Conservation (phyloP, 2,329 filamentous ascomycete genomes). For the Metarhizium anisopliae region DNA sequence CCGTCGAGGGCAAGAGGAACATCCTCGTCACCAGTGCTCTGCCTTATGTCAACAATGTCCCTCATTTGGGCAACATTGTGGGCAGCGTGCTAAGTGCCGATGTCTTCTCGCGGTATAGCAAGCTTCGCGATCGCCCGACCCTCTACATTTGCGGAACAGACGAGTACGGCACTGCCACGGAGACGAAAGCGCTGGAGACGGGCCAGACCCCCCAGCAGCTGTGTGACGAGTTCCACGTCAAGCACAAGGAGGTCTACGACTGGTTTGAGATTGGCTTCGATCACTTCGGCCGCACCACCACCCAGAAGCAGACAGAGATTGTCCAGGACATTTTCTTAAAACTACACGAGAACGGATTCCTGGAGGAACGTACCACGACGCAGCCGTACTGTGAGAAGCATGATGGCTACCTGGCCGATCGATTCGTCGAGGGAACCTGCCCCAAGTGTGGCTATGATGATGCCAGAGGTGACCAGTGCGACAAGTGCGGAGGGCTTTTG, state of each 20-base stretch:
- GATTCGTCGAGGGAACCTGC: constrained; percentile 75
- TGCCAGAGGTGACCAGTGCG: constrained; percentile 66
- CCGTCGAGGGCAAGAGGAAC: constrained; percentile 69
- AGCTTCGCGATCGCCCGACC: constrained; percentile 68
- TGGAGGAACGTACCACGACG: constrained; percentile 77
- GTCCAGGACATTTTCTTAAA: constrained; percentile 84
- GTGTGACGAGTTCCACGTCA: constrained; percentile 85
- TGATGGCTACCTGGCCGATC: constrained; percentile 70
- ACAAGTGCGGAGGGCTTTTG: constrained; percentile 63
- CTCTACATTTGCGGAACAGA: constrained; percentile 77
- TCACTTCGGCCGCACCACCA: constrained; percentile 89
- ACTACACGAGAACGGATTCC: constrained; percentile 79
- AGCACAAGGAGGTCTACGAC: constrained; percentile 85
- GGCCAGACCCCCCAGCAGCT: constrained; percentile 73
- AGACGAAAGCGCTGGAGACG: constrained; percentile 90
- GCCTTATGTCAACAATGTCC: constrained; percentile 67
- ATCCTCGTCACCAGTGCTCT: constrained; percentile 87
- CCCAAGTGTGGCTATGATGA: constrained; percentile 64
- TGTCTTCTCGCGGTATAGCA: constrained; percentile 74
- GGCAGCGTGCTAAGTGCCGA: constrained; percentile 84
- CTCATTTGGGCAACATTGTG: constrained; percentile 83
- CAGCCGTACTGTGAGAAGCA: constrained; percentile 87
- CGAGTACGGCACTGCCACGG: constrained; percentile 92
- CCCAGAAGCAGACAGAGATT: constrained; percentile 80
- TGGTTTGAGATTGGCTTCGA: constrained; percentile 97